Evolutionary conservation across 306 rosid species (phyloP), one percentile per base, ranked within the genome.

Genomic region (Crataegus laevigata): DNA sequence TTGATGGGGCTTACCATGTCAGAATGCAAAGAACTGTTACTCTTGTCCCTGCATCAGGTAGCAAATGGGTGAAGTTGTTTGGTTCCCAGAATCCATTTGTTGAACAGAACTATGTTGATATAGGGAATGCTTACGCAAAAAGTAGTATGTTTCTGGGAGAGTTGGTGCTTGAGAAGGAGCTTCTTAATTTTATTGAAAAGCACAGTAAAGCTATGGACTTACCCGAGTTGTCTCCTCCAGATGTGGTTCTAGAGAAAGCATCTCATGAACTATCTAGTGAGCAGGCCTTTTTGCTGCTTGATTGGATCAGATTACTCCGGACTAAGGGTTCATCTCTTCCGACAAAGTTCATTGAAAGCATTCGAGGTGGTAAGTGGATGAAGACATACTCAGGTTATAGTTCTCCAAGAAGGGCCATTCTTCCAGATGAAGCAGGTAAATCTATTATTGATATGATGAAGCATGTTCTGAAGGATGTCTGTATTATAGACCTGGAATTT

Each of bases 41-140:
- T 11, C 75, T 69, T n/a, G 75, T 69, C 62, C 30, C 74, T 57
- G 61, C 75, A 10, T 77, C 60, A 5, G 69, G 58, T 21, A 77
- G 80, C 75, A 69, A 77, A 17, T 59, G 80, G 70, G 51, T 6
- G 52, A 57, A 77, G 34, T 77, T 77, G 65, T 42, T 69, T 77
- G 75, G 80, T n/a, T 12, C 47, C 30, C 5, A 12, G 11, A 77
- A 77, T 59, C 80, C 75, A 6, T 69, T 36, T 59, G 30, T 59
- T 6, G 13, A 58, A 32, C 68, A 60, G 8, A 57, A 68, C 9
- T 69, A 42, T 26, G 61, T 68, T 60, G 80, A 77, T 69, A 69
- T 69, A 12, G 69, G 75, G 36, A 11, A 30, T 58, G 67, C 21
- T 28, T 68, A 77, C 11, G 4, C 75, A 13, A 13, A 69, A 66